These are phyloP conservation scores for Puccinellia tenuiflora DNA, from an alignment of 176 grass and related monocot genomes.

Conservation along the genomic window DNA sequence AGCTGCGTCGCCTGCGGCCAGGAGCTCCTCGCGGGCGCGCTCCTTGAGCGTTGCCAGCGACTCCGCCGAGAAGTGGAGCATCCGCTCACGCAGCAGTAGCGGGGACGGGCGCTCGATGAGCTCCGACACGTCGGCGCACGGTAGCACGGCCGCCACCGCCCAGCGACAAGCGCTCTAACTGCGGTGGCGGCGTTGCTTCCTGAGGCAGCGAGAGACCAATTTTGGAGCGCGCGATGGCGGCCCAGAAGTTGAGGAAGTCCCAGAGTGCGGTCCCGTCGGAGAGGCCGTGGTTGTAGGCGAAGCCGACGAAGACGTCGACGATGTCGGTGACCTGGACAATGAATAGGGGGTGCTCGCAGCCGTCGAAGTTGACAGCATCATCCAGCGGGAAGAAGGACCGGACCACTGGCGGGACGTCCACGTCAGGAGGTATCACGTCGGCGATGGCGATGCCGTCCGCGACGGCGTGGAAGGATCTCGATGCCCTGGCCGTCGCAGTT, in stretches of 20 bases:
- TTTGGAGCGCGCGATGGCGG: slow-evolving; percentile 14
- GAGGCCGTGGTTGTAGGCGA: slow-evolving; percentile 45
- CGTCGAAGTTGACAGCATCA: slow-evolving; percentile 37
- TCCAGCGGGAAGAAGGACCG: slow-evolving; percentile 27
- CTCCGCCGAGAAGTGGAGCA: too few species aligned
- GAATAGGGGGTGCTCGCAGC: slow-evolving; percentile 25
- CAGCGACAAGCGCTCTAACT: slow-evolving; percentile 39
- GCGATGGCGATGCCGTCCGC: slow-evolving; percentile 12
- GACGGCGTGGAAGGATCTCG: slow-evolving; percentile 39
- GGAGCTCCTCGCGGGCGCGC: slow-evolving; percentile 22
- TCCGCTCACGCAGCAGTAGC: too few species aligned
- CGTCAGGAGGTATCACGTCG: slow-evolving; percentile 11
- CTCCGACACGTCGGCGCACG: background rate
- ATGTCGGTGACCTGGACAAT: slow-evolving; percentile 46
- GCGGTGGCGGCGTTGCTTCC: too few species aligned
- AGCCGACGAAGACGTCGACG: slow-evolving; percentile 45
- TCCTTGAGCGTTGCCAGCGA: too few species aligned
- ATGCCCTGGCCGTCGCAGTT: slow-evolving; percentile 19
- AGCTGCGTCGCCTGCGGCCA: slow-evolving; percentile 13
- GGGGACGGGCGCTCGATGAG: slow-evolving; percentile 22
- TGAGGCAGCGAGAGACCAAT: too few species aligned
- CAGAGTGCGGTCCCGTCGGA: slow-evolving; percentile 52
- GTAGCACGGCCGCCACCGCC: slow-evolving; percentile 33
- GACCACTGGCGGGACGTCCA: too few species aligned
- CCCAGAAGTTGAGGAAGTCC: slow-evolving; percentile 55